These are phyloP conservation scores for Oropetium thomaeum DNA, from an alignment of 176 grass and related monocot species.

Conservation along the genomic window DNA sequence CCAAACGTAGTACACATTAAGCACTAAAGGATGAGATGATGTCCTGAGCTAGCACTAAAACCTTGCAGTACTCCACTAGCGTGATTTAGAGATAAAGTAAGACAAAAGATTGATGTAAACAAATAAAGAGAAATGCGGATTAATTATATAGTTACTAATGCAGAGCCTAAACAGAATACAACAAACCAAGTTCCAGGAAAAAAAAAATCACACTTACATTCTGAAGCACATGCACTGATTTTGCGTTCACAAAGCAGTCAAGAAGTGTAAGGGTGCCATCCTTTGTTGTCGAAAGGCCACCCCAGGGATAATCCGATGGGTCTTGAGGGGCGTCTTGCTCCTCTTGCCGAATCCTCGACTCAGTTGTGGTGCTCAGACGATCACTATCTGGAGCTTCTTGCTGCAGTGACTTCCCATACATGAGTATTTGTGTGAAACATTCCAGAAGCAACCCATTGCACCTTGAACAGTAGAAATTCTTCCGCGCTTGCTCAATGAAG, in stretches of 20 bases:
- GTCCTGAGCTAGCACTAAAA: not conserved
- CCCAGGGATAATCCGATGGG: conserved; percentile 77
- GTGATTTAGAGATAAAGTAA: conserved; percentile 29
- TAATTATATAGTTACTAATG: conserved; percentile 13
- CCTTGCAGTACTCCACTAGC: not conserved
- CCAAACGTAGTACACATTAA: not conserved
- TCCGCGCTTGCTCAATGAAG: conserved; percentile 87
- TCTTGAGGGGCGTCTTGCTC: conserved; percentile 57
- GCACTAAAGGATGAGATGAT: conserved; percentile 16
- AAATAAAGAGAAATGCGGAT: conserved; percentile 6
- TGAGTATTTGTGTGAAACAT: conserved; percentile 75
- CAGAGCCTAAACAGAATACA: conserved; percentile 25
- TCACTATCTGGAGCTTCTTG: conserved; percentile 43
- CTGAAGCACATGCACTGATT: conserved; percentile 67
- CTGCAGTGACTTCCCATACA: conserved; percentile 68
- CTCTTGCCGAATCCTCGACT: conserved; percentile 29
- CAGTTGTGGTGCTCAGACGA: conserved; percentile 18
- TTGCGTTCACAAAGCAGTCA: conserved; percentile 75
- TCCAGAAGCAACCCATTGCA: conserved; percentile 93
- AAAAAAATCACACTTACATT: conserved; percentile 59
- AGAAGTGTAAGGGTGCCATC: conserved; percentile 86
- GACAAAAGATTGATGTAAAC: conserved; percentile 11
- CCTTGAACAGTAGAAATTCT: conserved; percentile 93
- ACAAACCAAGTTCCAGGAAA: not conserved
- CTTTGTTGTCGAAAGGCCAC: conserved; percentile 79